Evolutionary conservation across 2,329 filamentous ascomycete species (phyloP), one percentile per base, ranked within the genome.

Genomic region (Calonectria fujianensis): DNA sequence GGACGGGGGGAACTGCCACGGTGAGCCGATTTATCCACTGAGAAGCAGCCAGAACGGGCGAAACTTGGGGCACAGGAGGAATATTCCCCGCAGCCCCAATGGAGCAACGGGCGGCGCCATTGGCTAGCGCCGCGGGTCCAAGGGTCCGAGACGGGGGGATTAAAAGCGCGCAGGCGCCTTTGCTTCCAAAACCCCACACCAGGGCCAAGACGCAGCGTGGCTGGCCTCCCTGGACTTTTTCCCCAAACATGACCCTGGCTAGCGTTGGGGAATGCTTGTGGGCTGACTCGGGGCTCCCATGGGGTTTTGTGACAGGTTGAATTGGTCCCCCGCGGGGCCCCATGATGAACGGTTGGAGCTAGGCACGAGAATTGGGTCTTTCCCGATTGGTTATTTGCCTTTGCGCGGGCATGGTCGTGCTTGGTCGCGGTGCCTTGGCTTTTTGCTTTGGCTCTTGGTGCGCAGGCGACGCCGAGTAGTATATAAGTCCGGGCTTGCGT

Each of bases 241-340:
- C 41, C 41, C 41, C 61, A 50, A 45, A 39, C 59, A 65, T 29
- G 35, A 50, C 35, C 32, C 48, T 27, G 39, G 69, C 54, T 70
- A 52, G 69, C 50, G 69, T 70, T 70, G 57, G 63, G 50, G 63
- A 59, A 72, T 50, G 39, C 57, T 50, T 37, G 54, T 69, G 57
- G 52, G 35, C 70, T 69, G 54, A 69, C 70, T 73, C 70, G 45
- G 29, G 69, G 16, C 27, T n/a, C 35, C 35, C n/a, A 66, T 65
- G 69, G 48, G 71, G 57, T 67, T 59, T 61, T 45, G 18, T 69
- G 66, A 59, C 50, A 61, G 59, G 35, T 54, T 37, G 57, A 31
- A 32, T 67, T 59, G 13, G 64, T 65, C 39, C 72, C 72, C 67
- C 72, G 66, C 71, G 71, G 72, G 67, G 67, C 72, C 72, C 72